Evolutionary conservation across 2,329 filamentous ascomycete genomes (phyloP), one percentile per base, ranked within the genome.

Genomic region (Ilyonectria robusta): DNA sequence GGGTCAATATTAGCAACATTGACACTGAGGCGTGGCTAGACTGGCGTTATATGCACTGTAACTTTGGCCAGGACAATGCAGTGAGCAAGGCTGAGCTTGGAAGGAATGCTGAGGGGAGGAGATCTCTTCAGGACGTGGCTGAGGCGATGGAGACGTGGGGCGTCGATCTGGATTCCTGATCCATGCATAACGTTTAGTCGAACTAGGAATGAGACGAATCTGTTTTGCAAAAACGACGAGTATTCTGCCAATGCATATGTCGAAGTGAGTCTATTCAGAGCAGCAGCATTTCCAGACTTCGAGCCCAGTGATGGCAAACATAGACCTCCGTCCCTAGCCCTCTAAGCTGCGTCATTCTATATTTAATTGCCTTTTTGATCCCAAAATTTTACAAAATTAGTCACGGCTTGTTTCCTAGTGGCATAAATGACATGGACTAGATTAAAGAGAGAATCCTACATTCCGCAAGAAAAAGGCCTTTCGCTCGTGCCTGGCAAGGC

Each of bases 11-110:
- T 50, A 50, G 47, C 47, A 50, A n/a, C 47, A 50, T n/a, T 17
- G 15, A 31, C 11, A 31, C 42, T 10, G 7, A 50, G 21, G 13
- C 15, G 19, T 47, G 44, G 11, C 44, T 9, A 50, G 47, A 17
- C 13, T 4, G 31, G 26, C 47, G 42, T 23, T 56, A 10, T 37
- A 21, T 56, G 10, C 46, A 29, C 23, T 59, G 13, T 40, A 40
- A 50, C 44, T 40, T 17, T 40, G 13, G 10, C 31, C 23, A 17
- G 23, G 29, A 54, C 50, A 47, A 62, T 62, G 59, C 59, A 62
- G 59, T 55, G 59, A 62, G 59, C 59, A 62, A 55, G 51, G 50
- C 51, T 61, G 50, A 54, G 59, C n/a, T 35, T 19, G 50, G 50
- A 17, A 47, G n/a, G 17, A 37, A 59, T 26, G n/a, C 33, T 10